phyloP scores from a whole-genome alignment of 495 filamentous ascomycete species.

The Penicillium verhagenii region DNA sequence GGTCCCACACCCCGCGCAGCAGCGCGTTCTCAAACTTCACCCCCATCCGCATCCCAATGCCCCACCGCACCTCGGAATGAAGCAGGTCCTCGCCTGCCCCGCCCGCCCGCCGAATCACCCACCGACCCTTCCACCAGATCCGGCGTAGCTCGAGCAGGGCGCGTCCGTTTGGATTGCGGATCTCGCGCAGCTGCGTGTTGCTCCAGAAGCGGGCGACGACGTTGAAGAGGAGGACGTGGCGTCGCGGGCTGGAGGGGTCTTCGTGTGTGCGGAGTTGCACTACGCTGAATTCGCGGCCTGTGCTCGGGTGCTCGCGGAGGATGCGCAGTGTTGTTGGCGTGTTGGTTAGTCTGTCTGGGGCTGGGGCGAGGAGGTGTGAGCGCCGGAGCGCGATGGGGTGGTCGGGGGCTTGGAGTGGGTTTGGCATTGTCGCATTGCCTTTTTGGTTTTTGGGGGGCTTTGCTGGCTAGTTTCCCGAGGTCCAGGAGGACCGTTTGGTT shows the following conservation, averaged over 20 bases:
- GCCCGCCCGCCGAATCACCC: constrained; percentile 16
- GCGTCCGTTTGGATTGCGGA: constrained; percentile 11
- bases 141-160: constrained; percentile 22
- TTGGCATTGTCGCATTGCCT: constrained; percentile 16
- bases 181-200: constrained; percentile 15
- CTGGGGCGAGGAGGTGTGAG: constrained; percentile 27
- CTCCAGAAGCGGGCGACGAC: constrained; percentile 20
- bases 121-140: constrained; percentile 18
- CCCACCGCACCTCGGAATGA: constrained; percentile 8
- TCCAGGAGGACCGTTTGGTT: too few species aligned
- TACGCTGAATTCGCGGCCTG: constrained; percentile 16
- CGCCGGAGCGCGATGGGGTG: constrained; percentile 26
- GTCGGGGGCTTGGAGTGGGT: constrained; percentile 16
- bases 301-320: constrained; percentile 13
- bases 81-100: constrained; percentile 12
- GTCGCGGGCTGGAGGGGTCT: constrained; percentile 13
- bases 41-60: constrained; percentile 7
- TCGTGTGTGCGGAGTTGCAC: constrained; percentile 21
- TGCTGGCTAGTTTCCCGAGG: too few species aligned
- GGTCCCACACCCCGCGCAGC: neutral
- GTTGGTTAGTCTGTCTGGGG: constrained; percentile 25
- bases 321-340: constrained; percentile 28
- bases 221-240: constrained; percentile 19
- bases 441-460: neutral
- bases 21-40: constrained; percentile 21